A percentile compares a stretch with the other conserved stretches of the same genome.
Evolutionary conservation across 2,329 filamentous ascomycete genomes (phyloP).

Genomic region (Sarocladium oryzae): DNA sequence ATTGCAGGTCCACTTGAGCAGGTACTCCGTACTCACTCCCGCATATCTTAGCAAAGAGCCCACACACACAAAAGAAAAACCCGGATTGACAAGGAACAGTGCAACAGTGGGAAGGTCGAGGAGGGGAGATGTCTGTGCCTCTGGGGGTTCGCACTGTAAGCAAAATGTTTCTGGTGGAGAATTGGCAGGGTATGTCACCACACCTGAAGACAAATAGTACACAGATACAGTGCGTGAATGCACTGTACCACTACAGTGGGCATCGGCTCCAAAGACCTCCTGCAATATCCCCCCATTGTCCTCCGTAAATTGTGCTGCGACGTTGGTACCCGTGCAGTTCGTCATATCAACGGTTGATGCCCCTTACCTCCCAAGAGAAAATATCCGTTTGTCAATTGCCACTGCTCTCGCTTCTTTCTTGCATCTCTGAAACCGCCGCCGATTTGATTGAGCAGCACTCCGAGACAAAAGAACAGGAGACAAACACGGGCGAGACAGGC

Average conservation of each 20-base stretch:
- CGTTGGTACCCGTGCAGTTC: neutral
- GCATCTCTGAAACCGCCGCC: constrained; percentile 1
- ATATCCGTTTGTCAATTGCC: neutral
- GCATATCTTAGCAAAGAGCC: constrained; percentile 4
- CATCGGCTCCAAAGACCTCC: constrained; percentile 1
- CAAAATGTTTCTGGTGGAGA: neutral
- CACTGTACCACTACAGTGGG: neutral
- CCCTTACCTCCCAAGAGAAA: neutral
- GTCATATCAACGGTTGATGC: neutral
- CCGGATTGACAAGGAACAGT: neutral
- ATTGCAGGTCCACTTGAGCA: constrained; percentile 5
- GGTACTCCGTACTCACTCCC: neutral
- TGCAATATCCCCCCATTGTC: constrained; percentile 2
- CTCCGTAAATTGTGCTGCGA: neutral
- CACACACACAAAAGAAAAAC: constrained; percentile 7
- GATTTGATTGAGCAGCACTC: neutral
- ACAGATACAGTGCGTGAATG: neutral
- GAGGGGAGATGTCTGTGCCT: neutral
- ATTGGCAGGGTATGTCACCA: neutral
- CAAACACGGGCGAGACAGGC: neutral
- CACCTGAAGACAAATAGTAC: neutral
- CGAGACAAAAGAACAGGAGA: neutral
- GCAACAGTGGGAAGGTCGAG: neutral
- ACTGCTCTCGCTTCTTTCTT: neutral
- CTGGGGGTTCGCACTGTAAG: neutral